Base-by-base conservation (phyloP, 164 flowering plant genomes). In the Berberis thunbergii region DNA sequence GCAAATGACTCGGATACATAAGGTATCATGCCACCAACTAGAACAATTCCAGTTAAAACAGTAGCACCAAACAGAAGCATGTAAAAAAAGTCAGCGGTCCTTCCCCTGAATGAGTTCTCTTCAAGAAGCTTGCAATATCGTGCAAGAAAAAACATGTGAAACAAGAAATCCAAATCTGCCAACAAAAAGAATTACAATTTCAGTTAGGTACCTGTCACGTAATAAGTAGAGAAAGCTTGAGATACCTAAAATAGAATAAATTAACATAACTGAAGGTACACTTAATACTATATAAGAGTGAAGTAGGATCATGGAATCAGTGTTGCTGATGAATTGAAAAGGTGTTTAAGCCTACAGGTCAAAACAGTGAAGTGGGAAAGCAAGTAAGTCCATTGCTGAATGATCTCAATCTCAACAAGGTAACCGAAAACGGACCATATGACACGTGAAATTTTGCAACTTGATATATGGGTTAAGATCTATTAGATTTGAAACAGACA, bases 41-140 rank as follows among this genome's bases (percentile, higher is more conserved):
- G 85, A 68, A 95, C 97, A 70, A 84, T 89, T 44, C 86, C 90
- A 50, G 97, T 95, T 58, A 95, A 80, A 48, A 89, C 87, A 60
- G 91, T 75, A 46, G 97, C 99, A 38, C 99, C 99, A 82, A 95
- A 95, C 64, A 95, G 78, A 38, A 95, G 91, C 99, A 95, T 95
- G 75, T 89, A 95, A 76, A 95, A 88, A 84, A 95, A 95, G 77
- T 95, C 99, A 43, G 99, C 97, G 6, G 99, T 91, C 77, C 88
- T 84, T 69, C 99, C 97, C 78, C 99, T 82, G 76, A 95, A 95
- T 3, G 99, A 91, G 67, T 95, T 95, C 80, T 95, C 99, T 75
- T 95, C 99, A 59, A 95, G 99, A 70, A 95, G 97, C 74, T 91
- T 95, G 91, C 97, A 95, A 83, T 95, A 95, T 55, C 99, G 88